phyloP scores from a whole-genome alignment of 169 alveolate genomes.

The Cryptosporidium sp. region DNA sequence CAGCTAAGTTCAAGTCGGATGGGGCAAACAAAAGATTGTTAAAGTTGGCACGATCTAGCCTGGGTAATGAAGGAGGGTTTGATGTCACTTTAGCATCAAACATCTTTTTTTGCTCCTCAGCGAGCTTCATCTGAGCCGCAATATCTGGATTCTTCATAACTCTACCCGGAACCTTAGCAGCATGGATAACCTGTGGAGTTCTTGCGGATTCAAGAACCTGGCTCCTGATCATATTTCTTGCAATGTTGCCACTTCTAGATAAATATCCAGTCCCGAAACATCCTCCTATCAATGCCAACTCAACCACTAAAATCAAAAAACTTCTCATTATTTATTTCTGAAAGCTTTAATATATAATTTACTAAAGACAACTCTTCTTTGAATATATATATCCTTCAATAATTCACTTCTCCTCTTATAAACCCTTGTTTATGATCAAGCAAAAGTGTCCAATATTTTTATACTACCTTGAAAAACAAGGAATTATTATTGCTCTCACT shows the following conservation, averaged over 20 bases:
- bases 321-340: background rate
- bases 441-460: slow-evolving; percentile 43
- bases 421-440: slow-evolving; percentile 22
- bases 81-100: background rate
- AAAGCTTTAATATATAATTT: slow-evolving; percentile 7
- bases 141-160: background rate
- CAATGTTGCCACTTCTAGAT: slow-evolving; percentile 49
- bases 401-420: background rate
- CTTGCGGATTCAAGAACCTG: slow-evolving; percentile 9
- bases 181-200: background rate
- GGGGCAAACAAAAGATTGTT: slow-evolving; percentile 42
- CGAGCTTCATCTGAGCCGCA: slow-evolving; percentile 53
- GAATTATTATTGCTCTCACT: slow-evolving; percentile 60
- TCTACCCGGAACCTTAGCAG: background rate
- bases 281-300: slow-evolving; percentile 64
- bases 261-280: slow-evolving; percentile 59
- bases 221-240: background rate
- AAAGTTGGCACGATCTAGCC: slow-evolving; percentile 48
- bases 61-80: slow-evolving; percentile 38
- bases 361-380: background rate
- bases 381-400: slow-evolving; percentile 2
- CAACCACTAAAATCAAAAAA: slow-evolving; percentile 37
- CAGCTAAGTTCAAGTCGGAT: slow-evolving; percentile 53
- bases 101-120: slow-evolving; percentile 46
- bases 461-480: slow-evolving; percentile 43